Conservation (phyloP, 2,329 filamentous ascomycete genomes). For the Diaporthe vaccinii region DNA sequence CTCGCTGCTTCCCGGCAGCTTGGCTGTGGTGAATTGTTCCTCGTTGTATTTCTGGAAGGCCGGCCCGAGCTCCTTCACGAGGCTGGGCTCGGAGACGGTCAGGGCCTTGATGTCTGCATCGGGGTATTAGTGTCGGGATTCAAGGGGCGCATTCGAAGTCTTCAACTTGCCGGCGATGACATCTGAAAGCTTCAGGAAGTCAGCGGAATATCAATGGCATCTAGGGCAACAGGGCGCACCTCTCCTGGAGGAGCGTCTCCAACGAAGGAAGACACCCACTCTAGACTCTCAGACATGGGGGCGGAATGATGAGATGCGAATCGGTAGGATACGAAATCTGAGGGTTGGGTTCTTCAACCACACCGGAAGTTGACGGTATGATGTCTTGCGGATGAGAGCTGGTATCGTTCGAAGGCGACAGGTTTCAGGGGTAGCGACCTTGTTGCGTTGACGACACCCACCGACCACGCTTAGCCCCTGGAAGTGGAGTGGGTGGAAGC, state of each 20-base stretch:
- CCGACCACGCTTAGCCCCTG: conserved; percentile 33
- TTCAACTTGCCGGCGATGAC: conserved; percentile 81
- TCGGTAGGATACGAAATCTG: background rate
- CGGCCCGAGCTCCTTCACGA: conserved; percentile 80
- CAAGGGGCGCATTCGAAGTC: background rate
- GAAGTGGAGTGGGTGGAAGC: conserved; percentile 31
- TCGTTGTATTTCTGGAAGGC: conserved; percentile 97
- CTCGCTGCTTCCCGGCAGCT: conserved; percentile 88
- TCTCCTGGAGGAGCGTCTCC: conserved; percentile 96
- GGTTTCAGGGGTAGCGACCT: conserved; percentile 26
- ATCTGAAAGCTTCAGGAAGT: conserved; percentile 77
- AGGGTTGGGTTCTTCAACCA: background rate
- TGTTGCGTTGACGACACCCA: conserved; percentile 33
- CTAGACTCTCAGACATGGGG: conserved; percentile 58
- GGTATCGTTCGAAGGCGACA: background rate
- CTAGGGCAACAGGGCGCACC: conserved; percentile 68
- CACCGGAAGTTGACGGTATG: background rate
- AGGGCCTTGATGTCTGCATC: conserved; percentile 87
- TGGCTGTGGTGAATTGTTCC: conserved; percentile 89
- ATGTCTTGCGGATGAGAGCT: conserved; percentile 8
- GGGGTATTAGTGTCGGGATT: conserved; percentile 17
- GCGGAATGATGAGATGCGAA: background rate
- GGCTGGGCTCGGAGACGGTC: conserved; percentile 75
- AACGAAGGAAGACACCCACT: conserved; percentile 86
- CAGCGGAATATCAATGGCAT: conserved; percentile 40